These are phyloP conservation scores for Pseudomonodictys pantanalensis DNA, from an alignment of 495 filamentous ascomycete species.

Conservation along the genomic window DNA sequence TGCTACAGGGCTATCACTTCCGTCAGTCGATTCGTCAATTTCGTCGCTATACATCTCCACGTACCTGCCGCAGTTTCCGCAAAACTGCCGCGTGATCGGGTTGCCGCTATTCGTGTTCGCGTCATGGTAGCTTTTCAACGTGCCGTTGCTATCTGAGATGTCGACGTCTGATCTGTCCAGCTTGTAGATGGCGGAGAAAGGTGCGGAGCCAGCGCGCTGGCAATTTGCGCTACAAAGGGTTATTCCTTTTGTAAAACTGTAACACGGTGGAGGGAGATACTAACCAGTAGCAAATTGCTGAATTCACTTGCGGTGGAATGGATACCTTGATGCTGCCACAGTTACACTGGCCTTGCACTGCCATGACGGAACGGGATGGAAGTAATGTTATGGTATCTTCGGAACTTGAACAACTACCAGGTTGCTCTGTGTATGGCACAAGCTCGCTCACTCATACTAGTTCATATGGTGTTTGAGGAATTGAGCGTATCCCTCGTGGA, in stretches of 20 bases:
- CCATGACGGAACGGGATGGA: no score
- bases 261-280: not conserved
- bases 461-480: no score
- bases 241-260: not conserved
- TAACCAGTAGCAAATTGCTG: constrained; percentile 21
- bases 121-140: constrained; percentile 14
- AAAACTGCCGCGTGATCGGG: constrained; percentile 14
- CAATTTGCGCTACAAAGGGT: constrained; percentile 18
- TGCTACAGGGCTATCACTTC: constrained; percentile 10
- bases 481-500: no score
- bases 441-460: no score
- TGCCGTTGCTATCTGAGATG: constrained; percentile 7
- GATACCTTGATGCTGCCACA: constrained; percentile 14
- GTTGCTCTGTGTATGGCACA: no score
- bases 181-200: constrained; percentile 9
- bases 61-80: constrained; percentile 21
- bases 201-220: constrained; percentile 4
- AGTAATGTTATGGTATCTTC: no score
- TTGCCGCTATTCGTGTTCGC: constrained; percentile 24
- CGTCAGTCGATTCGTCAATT: not conserved
- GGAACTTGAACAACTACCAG: no score
- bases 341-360: constrained; percentile 14
- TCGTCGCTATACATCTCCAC: not conserved
- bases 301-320: not conserved
- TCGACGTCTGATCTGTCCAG: constrained; percentile 5